Percentiles rank a stretch among this genome's conserved stretches.
These are phyloP conservation scores for Entonaema liquescens DNA, from an alignment of 495 filamentous ascomycete species.

Conservation along the genomic window DNA sequence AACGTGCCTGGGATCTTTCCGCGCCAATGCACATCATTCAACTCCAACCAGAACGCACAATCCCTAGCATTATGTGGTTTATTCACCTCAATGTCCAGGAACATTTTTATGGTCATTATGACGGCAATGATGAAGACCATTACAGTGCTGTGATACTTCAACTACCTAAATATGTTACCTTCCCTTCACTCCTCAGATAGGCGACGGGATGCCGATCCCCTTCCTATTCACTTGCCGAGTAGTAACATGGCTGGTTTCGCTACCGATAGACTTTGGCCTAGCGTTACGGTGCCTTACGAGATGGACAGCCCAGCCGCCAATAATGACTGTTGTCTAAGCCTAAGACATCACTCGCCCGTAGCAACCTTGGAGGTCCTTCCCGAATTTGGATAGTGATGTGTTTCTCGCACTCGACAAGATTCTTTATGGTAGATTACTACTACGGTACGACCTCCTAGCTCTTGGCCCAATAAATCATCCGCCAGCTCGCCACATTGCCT, in stretches of 20 bases:
- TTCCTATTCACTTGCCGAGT: conserved; percentile 12
- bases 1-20: conserved; percentile 4
- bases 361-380: conserved; percentile 27
- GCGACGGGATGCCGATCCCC: conserved; percentile 14
- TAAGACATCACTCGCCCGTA: conserved; percentile 21
- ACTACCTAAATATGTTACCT: conserved; percentile 21
- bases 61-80: not conserved
- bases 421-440: conserved; percentile 39
- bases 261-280: conserved; percentile 11
- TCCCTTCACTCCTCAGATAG: conserved; percentile 16
- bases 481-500: conserved; percentile 27
- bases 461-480: conserved; percentile 24
- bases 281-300: conserved; percentile 25
- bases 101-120: not conserved
- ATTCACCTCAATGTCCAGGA: not conserved
- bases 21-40: conserved; percentile 22
- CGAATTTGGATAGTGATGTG: conserved; percentile 34
- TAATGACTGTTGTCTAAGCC: conserved; percentile 13
- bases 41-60: not conserved
- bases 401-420: conserved; percentile 30
- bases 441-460: conserved; percentile 31
- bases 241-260: conserved; percentile 2
- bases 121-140: conserved; percentile 6
- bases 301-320: conserved; percentile 15
- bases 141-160: conserved; percentile 14